Evolutionary conservation across 2,329 filamentous ascomycete genomes (phyloP).

Genomic region (Geosmithia flava): DNA sequence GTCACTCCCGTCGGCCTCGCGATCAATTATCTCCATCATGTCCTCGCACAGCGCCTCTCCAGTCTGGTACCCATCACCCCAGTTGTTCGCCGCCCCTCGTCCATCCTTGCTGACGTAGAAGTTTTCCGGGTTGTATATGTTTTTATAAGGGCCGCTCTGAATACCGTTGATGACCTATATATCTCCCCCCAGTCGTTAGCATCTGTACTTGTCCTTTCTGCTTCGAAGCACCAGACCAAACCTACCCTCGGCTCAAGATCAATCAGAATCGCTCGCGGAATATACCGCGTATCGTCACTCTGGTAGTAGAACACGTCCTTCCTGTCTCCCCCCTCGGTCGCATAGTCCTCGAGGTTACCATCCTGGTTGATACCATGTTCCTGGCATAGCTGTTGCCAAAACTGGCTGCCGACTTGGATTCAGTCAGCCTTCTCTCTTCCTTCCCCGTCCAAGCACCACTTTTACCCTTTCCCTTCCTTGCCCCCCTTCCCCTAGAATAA

Average conservation of each 20-base stretch:
- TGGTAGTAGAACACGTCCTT: conserved; percentile 99
- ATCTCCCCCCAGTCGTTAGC: neutral
- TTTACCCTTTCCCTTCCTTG: neutral
- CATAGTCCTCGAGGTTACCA: conserved; percentile 94
- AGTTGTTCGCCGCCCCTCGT: conserved; percentile 92
- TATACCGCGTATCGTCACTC: conserved; percentile 97
- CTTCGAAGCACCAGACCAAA: too few relatives aligned
- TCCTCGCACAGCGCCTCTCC: conserved; percentile 90
- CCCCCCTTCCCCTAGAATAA: neutral
- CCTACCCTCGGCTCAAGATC: conserved; percentile 81
- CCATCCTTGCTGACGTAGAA: conserved; percentile 95
- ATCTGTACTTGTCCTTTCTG: neutral
- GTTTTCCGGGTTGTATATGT: conserved; percentile 99
- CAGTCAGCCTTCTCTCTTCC: neutral
- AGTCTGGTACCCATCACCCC: conserved; percentile 91
- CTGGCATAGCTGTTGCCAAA: conserved; percentile 97
- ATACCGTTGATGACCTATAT: conserved; percentile 73
- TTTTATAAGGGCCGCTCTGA: conserved; percentile 86
- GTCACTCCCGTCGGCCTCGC: conserved; percentile 95
- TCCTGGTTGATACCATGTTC: conserved; percentile 97
- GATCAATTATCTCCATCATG: conserved; percentile 98
- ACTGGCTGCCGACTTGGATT: conserved; percentile 75
- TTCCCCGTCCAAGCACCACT: neutral
- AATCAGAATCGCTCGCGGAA: conserved; percentile 87
- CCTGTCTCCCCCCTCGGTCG: conserved; percentile 91